Percentiles rank a stretch among this genome's conserved stretches.
Conservation (phyloP, 176 grass and related monocot species). For the Raddia distichophylla region DNA sequence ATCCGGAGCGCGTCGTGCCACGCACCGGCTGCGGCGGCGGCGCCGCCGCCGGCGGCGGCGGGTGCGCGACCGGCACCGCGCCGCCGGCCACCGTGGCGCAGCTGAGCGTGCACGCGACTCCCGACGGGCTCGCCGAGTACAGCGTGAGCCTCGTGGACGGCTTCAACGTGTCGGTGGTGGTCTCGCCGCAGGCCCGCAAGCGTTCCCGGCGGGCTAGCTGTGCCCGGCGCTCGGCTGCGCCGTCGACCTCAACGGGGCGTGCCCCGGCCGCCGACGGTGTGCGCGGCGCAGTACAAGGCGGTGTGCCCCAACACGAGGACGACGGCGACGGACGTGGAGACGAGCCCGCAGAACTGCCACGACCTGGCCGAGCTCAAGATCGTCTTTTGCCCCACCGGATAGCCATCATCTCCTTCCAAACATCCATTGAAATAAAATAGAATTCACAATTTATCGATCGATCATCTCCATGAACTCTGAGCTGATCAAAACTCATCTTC, state of each 20-base stretch:
- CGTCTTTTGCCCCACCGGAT: constrained; percentile 44
- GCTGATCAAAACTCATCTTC: neutral
- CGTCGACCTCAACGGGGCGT: constrained; percentile 30
- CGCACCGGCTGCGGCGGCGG: constrained; percentile 38
- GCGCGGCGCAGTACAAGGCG: neutral
- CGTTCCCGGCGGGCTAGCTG: neutral
- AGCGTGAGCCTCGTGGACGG: constrained; percentile 58
- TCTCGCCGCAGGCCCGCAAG: constrained; percentile 53
- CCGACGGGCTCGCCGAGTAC: constrained; percentile 32
- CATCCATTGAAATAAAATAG: too few relatives aligned
- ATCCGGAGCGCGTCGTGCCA: constrained; percentile 42
- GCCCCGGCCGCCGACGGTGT: neutral
- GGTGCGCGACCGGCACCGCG: constrained; percentile 33
- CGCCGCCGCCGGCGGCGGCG: too few relatives aligned
- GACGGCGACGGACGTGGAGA: constrained; percentile 46
- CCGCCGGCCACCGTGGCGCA: constrained; percentile 47
- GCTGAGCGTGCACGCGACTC: constrained; percentile 21
- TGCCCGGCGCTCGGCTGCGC: constrained; percentile 52
- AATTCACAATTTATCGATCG: too few relatives aligned
- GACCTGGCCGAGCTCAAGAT: constrained; percentile 45
- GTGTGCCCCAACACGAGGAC: constrained; percentile 48
- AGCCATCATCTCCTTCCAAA: too few relatives aligned
- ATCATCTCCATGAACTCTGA: too few relatives aligned
- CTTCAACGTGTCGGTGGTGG: constrained; percentile 51
- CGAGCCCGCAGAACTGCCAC: constrained; percentile 42